Evolutionary conservation across 2,329 filamentous ascomycete species (phyloP), one percentile per base, ranked within the genome.

Genomic region (Neofusicoccum sp.): DNA sequence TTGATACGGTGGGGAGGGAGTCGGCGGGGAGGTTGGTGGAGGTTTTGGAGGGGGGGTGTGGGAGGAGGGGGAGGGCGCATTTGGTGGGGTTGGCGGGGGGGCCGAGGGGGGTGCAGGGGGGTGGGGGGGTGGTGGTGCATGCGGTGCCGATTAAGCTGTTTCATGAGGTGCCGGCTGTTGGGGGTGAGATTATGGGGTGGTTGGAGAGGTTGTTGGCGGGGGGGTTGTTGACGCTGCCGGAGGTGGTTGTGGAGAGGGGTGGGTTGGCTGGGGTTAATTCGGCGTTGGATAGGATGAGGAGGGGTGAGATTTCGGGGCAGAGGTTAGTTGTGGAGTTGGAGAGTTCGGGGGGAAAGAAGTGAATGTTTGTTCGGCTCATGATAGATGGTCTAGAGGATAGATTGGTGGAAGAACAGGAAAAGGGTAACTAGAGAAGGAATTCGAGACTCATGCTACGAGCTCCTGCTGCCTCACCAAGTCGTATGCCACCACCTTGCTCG

Each of bases 61-160:
- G 3, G 16, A 3, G 6, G 14, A 30, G 30, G n/a, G n/a, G 31
- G 62, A 61, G 7, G 67, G 67, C 12, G 26, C 89, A 92, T 72
- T 75, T 92, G 0, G 80, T 91, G 0, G 89, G 89, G 0, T 67
- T 92, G 47, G 85, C 85, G 0, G 88, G 88, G 0, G 65, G 90
- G 2, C 89, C 89, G 0, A 90, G 89, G 68, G 76, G 75, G 3
- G 71, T 74, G n/a, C n/a, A n/a, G n/a, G n/a, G n/a, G 1, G 71
- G 72, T 0, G 73, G 76, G 0, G 79, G 79, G 0, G 76, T 86
- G 0, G 70, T 77, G 4, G 81, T 86, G 61, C 88, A 91, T 68
- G 84, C 80, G 0, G 86, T 92, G 0, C 89, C 89, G 0, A 89
- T 93, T 63, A 92, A 92, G 72, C 68, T 90, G 4, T 92, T 90